These are phyloP conservation scores for Luzula sylvatica DNA, from an alignment of 176 grass and related monocot genomes.

Conservation along the genomic window DNA sequence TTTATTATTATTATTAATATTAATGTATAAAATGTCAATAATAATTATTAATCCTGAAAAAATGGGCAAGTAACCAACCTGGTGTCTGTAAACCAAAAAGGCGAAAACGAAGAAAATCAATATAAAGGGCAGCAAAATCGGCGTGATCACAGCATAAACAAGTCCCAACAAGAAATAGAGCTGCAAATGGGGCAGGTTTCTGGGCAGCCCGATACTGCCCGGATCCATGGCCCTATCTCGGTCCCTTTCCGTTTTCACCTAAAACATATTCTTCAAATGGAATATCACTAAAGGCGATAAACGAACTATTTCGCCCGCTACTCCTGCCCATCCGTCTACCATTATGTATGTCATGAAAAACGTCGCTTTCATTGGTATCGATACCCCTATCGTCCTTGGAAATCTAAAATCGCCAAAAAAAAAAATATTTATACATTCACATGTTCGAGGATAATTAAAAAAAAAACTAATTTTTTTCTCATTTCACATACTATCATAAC, in stretches of 20 bases:
- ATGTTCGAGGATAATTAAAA: no score
- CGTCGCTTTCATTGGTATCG: slow-evolving; percentile 99
- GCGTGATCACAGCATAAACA: slow-evolving; percentile 77
- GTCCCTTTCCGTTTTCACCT: slow-evolving; percentile 85
- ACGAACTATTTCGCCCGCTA: slow-evolving; percentile 84
- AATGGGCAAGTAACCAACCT: slow-evolving; percentile 34
- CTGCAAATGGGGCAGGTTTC: slow-evolving; percentile 82
- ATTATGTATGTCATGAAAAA: slow-evolving; percentile 99
- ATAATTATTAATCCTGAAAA: no score
- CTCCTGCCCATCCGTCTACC: slow-evolving; percentile 96
- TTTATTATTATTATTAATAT: no score
- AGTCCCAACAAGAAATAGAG: slow-evolving; percentile 91
- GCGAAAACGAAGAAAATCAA: slow-evolving; percentile 84
- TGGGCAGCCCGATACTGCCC: slow-evolving; percentile 63
- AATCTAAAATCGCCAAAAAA: slow-evolving; percentile 59
- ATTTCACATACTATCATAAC: no score
- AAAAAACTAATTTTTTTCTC: no score
- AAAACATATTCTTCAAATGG: slow-evolving; percentile 93
- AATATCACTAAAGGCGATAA: slow-evolving; percentile 72
- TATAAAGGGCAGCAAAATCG: slow-evolving; percentile 82
- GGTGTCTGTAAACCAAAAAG: slow-evolving; percentile 87
- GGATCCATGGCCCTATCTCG: slow-evolving; percentile 87
- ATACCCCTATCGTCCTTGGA: slow-evolving; percentile 83
- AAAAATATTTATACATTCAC: no score
- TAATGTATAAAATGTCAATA: no score